Percentiles rank a stretch among this genome's conserved stretches.
These are phyloP conservation scores for Xylaria sp. DNA, from an alignment of 2,329 filamentous ascomycete species.

Conservation along the genomic window DNA sequence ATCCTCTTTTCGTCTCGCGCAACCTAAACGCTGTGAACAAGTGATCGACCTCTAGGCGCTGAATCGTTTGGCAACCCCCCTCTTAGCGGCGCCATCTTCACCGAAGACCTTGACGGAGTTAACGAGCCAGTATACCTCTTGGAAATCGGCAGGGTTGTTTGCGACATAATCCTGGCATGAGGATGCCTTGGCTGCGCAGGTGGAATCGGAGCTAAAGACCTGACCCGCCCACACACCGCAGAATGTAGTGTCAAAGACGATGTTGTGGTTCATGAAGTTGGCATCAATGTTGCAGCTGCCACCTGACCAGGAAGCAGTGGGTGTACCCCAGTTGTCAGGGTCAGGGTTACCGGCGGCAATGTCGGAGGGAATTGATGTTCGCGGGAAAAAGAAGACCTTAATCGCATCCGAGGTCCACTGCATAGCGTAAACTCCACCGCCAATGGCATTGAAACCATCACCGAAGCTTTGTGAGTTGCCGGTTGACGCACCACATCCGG, in stretches of 20 bases:
- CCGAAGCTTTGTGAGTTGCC: slow-evolving; percentile 68
- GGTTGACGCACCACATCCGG: slow-evolving; percentile 70
- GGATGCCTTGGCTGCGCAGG: slow-evolving; percentile 68
- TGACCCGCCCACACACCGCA: slow-evolving; percentile 88
- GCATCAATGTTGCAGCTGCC: slow-evolving; percentile 76
- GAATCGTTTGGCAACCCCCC: slow-evolving; percentile 37
- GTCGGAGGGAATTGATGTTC: slow-evolving; percentile 70
- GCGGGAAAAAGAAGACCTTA: slow-evolving; percentile 84
- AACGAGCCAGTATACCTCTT: slow-evolving; percentile 80
- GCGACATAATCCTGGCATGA: slow-evolving; percentile 80
- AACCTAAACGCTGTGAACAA: slow-evolving; percentile 13
- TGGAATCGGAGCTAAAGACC: slow-evolving; percentile 68
- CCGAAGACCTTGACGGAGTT: slow-evolving; percentile 75
- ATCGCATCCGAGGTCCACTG: slow-evolving; percentile 81
- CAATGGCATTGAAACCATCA: slow-evolving; percentile 74
- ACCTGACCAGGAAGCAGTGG: slow-evolving; percentile 73
- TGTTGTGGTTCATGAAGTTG: slow-evolving; percentile 77
- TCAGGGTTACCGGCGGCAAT: slow-evolving; percentile 69
- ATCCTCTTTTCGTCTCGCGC: not conserved
- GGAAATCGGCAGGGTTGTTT: slow-evolving; percentile 75
- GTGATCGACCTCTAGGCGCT: slow-evolving; percentile 22
- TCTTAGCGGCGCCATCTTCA: slow-evolving; percentile 30
- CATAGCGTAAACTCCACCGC: slow-evolving; percentile 77
- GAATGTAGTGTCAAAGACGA: slow-evolving; percentile 86
- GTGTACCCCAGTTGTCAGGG: slow-evolving; percentile 74